A percentile compares a stretch with the other conserved stretches of the same genome.
Evolutionary conservation across 2,329 filamentous ascomycete genomes (phyloP).

Genomic region (Colletotrichum echinochloae): DNA sequence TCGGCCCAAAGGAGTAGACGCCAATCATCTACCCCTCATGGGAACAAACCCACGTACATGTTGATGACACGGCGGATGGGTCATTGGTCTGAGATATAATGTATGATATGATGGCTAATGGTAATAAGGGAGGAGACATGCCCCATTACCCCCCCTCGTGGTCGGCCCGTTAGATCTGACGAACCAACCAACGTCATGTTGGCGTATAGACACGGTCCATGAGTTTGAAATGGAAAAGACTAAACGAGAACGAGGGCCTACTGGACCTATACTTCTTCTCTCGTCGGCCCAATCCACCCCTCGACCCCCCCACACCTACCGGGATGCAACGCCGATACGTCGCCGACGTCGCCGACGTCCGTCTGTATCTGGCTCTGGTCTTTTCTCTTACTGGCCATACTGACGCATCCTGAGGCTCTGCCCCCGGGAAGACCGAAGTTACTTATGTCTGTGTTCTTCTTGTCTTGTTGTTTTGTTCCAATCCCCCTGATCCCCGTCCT

Average conservation of each 20-base stretch:
- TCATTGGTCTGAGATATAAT: constrained; percentile 22
- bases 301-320: not conserved
- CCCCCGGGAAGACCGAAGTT: not conserved
- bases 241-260: not conserved
- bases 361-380: not conserved
- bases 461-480: not conserved
- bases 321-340: not conserved
- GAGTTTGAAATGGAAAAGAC: not conserved
- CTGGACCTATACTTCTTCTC: not conserved
- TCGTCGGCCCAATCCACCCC: not conserved
- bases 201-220: not conserved
- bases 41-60: not conserved
- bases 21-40: not conserved
- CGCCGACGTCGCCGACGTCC: not conserved
- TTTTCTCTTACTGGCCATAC: not conserved
- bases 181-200: not conserved
- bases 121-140: not conserved
- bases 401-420: constrained; percentile 9
- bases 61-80: not conserved
- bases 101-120: constrained; percentile 18
- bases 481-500: constrained; percentile 10
- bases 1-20: not conserved
- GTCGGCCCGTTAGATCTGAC: not conserved
- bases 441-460: not conserved
- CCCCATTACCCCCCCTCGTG: not conserved